Evolutionary conservation across 2,329 filamentous ascomycete genomes (phyloP), one percentile per base, ranked within the genome.

Genomic region (Verticillium albo-atrum): DNA sequence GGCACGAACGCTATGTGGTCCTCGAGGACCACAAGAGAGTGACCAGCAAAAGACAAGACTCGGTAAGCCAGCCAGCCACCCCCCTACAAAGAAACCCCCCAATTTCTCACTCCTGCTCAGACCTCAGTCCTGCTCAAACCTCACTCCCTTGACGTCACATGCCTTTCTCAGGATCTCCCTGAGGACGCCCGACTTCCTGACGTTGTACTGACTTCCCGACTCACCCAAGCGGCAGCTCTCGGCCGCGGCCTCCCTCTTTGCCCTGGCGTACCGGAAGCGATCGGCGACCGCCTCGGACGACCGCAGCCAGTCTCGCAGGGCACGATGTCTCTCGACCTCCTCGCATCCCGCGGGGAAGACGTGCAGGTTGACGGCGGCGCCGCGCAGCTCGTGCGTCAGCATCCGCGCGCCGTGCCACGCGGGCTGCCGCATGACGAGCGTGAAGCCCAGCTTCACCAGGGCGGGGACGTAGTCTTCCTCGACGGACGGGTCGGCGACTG

Each of bases 391-490:
- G 27, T 51, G 52, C n/a, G 25, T 20, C 66, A 81, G 80, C 65
- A 79, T 77, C 32, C 80, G 78, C 63, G 83, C 81, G 42, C 75
- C 68, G 60, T 81, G 71, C 79, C 79, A 83, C 1, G 47, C 57
- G 0, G 75, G 78, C 67, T 83, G 78, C 20, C 81, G 74, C 0
- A 73, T 15, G 1, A 79, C 68, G 55, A 82, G 82, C 15, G 73
- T 70, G 55, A 82, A 82, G 1, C 79, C 79, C 0, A 66, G 72
- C 0, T 65, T 61, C 64, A 81, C 77, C 4, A 83, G 76, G 3
- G 67, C 67, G 2, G 71, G 64, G 7, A 75, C 77, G 61, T 82
- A 83, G 1, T 68, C 66, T 2, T 62, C 66, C 63, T 83, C 80
- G 42, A 76, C 71, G 12, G 63, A 63, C 26, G 74, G 60, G 54